Conservation (phyloP, 2,329 filamentous ascomycete species). For the Colletotrichum sp. region DNA sequence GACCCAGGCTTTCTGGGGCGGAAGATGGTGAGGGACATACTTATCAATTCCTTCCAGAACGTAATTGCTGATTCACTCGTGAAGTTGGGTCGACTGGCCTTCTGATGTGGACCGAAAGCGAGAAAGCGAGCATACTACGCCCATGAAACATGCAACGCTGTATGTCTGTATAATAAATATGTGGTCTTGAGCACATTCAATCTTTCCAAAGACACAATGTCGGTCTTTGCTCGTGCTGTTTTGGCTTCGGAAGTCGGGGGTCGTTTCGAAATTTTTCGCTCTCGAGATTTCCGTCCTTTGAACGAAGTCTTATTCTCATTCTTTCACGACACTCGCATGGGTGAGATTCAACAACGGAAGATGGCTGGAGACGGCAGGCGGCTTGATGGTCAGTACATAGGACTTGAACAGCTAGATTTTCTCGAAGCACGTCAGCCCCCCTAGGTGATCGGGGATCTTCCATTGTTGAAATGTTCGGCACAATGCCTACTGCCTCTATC, state of each 20-base stretch:
- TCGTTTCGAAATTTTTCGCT: neutral
- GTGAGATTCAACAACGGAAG: neutral
- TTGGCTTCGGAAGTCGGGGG: neutral
- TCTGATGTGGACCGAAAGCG: neutral
- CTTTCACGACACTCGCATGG: neutral
- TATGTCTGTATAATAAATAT: neutral
- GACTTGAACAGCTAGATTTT: neutral
- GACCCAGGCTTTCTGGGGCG: accelerated
- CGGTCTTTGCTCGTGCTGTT: no score
- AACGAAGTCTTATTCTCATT: neutral
- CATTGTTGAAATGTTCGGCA: no score
- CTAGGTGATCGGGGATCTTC: neutral
- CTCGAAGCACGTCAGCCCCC: neutral
- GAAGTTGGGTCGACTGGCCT: neutral
- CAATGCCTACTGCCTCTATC: no score
- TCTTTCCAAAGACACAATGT: neutral
- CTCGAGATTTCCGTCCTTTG: neutral
- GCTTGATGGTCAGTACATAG: accelerated
- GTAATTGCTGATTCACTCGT: neutral
- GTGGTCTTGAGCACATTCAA: neutral
- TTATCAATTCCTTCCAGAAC: neutral
- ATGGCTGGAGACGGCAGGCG: neutral
- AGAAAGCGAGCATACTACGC: no score
- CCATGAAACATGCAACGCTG: neutral
- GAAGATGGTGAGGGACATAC: accelerated